A percentile compares a stretch with the other conserved stretches of the same genome.
Conservation (phyloP, 768 basidiomycete genomes). For the Phlegmacium glaucopus region DNA sequence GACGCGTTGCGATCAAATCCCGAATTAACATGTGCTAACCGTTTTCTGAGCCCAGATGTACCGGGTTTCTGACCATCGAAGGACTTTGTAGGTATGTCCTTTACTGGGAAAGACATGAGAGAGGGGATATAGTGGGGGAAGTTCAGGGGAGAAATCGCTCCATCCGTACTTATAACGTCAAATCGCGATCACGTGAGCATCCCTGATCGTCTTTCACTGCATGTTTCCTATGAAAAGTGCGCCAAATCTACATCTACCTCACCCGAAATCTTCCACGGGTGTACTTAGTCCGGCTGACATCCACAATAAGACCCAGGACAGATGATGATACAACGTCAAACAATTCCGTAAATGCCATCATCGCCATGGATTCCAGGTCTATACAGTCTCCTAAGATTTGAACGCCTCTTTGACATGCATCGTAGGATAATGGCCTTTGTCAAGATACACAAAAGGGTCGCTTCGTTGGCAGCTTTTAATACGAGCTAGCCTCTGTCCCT, state of each 20-base stretch:
- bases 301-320: too few species aligned
- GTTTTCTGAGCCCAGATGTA: slow-evolving; percentile 95
- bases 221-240: slow-evolving; percentile 3
- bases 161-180: slow-evolving; percentile 26
- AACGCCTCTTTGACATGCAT: too few species aligned
- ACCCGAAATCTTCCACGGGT: not conserved
- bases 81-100: slow-evolving; percentile 78
- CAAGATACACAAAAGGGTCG: too few species aligned
- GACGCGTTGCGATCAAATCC: slow-evolving; percentile 9
- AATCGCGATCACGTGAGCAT: slow-evolving; percentile 27
- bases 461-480: too few species aligned
- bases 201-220: slow-evolving; percentile 15
- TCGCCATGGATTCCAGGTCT: too few species aligned
- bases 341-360: too few species aligned
- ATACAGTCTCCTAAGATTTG: too few species aligned
- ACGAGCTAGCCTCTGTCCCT: too few species aligned
- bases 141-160: slow-evolving; percentile 5
- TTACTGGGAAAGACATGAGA: slow-evolving; percentile 45
- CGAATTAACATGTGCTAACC: slow-evolving; percentile 42
- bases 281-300: too few species aligned
- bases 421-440: too few species aligned
- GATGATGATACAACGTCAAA: too few species aligned
- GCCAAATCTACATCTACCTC: not conserved
- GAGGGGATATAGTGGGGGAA: slow-evolving; percentile 5
- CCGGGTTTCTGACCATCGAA: slow-evolving; percentile 97